Evolutionary conservation across 805 yeast species (phyloP).

Genomic region (Teunomyces lycoperdinae): DNA sequence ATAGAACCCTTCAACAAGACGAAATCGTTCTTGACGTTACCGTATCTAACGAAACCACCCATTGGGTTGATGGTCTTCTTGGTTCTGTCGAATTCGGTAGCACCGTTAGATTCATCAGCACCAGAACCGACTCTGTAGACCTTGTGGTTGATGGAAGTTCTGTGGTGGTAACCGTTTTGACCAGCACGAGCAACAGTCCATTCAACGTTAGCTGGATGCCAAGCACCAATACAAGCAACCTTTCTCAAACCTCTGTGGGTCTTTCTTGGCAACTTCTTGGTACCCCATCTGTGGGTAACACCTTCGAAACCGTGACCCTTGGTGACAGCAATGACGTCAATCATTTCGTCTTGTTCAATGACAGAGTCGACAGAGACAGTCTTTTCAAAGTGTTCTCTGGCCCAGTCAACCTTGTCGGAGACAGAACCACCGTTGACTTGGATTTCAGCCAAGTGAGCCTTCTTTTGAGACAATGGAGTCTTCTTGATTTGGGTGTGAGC

Average conservation of each 20-base stretch:
- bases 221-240: slow-evolving; percentile 99
- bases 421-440: slow-evolving; percentile 99
- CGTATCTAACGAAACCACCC: slow-evolving; percentile 99
- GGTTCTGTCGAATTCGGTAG: slow-evolving; percentile 99
- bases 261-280: slow-evolving; percentile 99
- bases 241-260: slow-evolving; percentile 99
- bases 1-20: slow-evolving; percentile 97
- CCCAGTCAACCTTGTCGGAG: slow-evolving; percentile 98
- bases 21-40: slow-evolving; percentile 96
- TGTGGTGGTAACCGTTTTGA: slow-evolving; percentile 99
- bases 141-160: slow-evolving; percentile 99
- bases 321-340: slow-evolving; percentile 98
- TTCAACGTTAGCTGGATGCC: slow-evolving; percentile 99
- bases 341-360: slow-evolving; percentile 97
- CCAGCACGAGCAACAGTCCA: slow-evolving; percentile 99
- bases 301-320: slow-evolving; percentile 99
- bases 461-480: slow-evolving; percentile 99
- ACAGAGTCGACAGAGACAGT: slow-evolving; percentile 94
- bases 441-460: slow-evolving; percentile 99
- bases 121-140: slow-evolving; percentile 98
- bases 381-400: slow-evolving; percentile 98
- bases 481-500: slow-evolving; percentile 99
- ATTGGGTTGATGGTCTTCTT: slow-evolving; percentile 99
- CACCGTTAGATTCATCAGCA: slow-evolving; percentile 89
- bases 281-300: slow-evolving; percentile 99